Evolutionary conservation across 192 early-diverging fungal genomes (phyloP).

Genomic region (Thoreauomyces humboldtii): DNA sequence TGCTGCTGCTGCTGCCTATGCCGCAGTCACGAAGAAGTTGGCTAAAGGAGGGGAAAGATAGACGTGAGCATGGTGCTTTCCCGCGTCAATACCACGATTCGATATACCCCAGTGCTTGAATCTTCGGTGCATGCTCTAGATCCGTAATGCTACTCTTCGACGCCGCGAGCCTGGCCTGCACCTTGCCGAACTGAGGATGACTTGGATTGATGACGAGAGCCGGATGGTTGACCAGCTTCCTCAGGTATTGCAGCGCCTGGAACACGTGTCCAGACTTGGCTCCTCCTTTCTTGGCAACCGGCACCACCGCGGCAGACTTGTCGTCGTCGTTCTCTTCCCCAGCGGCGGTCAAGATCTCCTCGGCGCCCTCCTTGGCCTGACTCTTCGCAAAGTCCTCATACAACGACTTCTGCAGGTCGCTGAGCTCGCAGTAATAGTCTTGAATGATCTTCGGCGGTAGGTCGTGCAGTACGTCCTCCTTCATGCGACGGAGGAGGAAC

Average conservation of each 20-base stretch:
- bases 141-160: conserved; percentile 57
- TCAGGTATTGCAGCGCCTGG: conserved; percentile 95
- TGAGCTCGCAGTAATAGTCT: conserved; percentile 97
- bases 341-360: conserved; percentile 7
- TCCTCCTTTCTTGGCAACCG: too few relatives aligned
- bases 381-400: conserved; percentile 93
- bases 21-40: conserved; percentile 93
- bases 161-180: conserved; percentile 57
- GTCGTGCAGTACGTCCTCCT: conserved; percentile 95
- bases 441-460: conserved; percentile 99
- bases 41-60: conserved; percentile 32
- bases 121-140: conserved; percentile 82
- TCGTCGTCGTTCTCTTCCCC: conserved; percentile 30
- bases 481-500: conserved; percentile 92
- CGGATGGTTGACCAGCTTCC: conserved; percentile 96
- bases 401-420: conserved; percentile 81
- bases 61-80: too few relatives aligned
- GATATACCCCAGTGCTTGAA: conserved; percentile 76
- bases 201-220: conserved; percentile 76
- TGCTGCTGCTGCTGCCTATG: conserved; percentile 69
- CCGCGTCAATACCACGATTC: too few relatives aligned
- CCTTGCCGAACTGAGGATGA: conserved; percentile 78
- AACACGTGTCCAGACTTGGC: conserved; percentile 74
- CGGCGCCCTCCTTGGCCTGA: conserved; percentile 38
- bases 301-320: conserved; percentile 29